phyloP scores from a whole-genome alignment of 2,329 filamentous ascomycete species.

The Bipolaris sorokiniana region DNA sequence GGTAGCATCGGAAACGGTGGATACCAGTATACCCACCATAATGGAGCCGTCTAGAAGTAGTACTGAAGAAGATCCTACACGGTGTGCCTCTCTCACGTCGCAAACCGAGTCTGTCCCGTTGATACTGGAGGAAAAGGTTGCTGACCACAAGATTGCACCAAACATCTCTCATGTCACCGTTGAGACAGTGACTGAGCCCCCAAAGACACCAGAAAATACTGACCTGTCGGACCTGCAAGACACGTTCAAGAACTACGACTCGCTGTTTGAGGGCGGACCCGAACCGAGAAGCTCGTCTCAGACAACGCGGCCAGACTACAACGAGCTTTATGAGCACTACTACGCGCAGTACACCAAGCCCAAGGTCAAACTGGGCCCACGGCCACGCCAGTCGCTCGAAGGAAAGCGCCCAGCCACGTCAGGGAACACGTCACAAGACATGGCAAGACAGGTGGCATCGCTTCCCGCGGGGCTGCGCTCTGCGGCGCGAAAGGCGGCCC shows the following conservation, averaged over 20 bases:
- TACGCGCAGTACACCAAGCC: conserved; percentile 67
- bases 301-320: conserved; percentile 47
- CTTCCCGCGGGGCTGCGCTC: conserved; percentile 80
- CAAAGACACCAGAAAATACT: conserved; percentile 26
- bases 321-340: conserved; percentile 55
- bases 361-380: conserved; percentile 87
- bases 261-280: conserved; percentile 44
- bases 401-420: conserved; percentile 66
- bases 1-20: conserved; percentile 30
- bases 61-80: conserved; percentile 14
- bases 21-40: conserved; percentile 33
- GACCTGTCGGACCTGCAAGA: conserved; percentile 30
- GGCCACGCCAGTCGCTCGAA: conserved; percentile 80
- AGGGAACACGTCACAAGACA: conserved; percentile 51
- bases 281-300: conserved; percentile 54
- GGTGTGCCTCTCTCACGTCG: conserved; percentile 18
- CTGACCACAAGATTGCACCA: conserved; percentile 19
- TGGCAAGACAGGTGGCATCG: conserved; percentile 74
- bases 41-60: conserved; percentile 22
- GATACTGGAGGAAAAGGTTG: conserved; percentile 20
- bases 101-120: conserved; percentile 26
- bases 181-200: conserved; percentile 30
- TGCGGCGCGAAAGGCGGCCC: conserved; percentile 38
- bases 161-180: conserved; percentile 33
- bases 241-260: conserved; percentile 44